Evolutionary conservation across 768 basidiomycete genomes (phyloP), one percentile per base, ranked within the genome.

Genomic region (Leucogyrophana mollusca): DNA sequence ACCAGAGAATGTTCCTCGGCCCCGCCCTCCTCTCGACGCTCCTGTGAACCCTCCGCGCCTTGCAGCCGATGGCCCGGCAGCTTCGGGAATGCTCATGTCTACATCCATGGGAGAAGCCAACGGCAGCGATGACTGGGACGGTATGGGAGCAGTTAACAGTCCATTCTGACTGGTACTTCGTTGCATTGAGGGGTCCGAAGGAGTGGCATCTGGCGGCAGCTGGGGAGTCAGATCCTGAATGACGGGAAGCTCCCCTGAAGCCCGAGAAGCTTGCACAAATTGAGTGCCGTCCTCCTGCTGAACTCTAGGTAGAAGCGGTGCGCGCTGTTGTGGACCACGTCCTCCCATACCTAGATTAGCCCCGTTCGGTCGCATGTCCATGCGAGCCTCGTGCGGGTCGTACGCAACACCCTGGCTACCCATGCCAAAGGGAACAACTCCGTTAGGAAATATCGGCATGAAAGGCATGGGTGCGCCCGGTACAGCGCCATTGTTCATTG

Each of bases 181-280:
- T 67, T 68, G 60, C 2, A 30, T 51, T 18, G 55, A 52, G 17
- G 56, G 10, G 56, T 46, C 49, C 57, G 64, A 21, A 51, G 25
- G 20, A 64, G 59, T 3, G 52, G 55, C 63, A 10, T 66, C 66
- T 9, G 67, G 66, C 18, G 73, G 67, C 27, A 62, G 50, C 40
- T 68, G 69, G 0, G 88, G 88, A 1, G 89, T 91, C 33, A 91
- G 70, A 58, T 91, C 89, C 61, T 91, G 89, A 23, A 91, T 86
- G 38, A 90, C 88, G 8, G 87, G 87, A 4, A 89, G 76, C 63
- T 90, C 89, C 46, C 87, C 88, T 11, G 84, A 80, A 2, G 71
- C 66, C 61, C 69, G 60, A 38, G 68, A 50, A 43, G 68, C 53
- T 49, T 70, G 71, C 18, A 66, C 49, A 25, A 70, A 58, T 42